These are phyloP conservation scores for Gaeumannomyces sp. DNA, from an alignment of 2,329 filamentous ascomycete genomes.

Conservation along the genomic window DNA sequence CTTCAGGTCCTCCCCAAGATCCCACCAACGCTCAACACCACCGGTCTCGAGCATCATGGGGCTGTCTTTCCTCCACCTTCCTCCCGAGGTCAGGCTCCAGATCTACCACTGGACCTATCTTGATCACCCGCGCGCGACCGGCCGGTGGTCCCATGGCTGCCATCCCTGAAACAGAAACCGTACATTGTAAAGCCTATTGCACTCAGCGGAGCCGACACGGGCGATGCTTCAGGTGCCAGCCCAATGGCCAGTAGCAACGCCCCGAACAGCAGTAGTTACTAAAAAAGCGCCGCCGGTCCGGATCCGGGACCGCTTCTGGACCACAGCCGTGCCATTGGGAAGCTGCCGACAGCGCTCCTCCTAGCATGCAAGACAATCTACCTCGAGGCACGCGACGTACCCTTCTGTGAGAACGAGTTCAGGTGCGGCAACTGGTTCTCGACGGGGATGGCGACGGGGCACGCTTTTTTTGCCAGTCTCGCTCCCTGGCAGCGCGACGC, in stretches of 20 bases:
- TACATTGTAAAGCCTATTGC: conserved; percentile 24
- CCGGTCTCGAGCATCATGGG: not conserved
- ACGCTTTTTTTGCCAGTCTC: conserved; percentile 28
- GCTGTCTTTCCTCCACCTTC: conserved; percentile 28
- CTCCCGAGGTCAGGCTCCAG: conserved; percentile 39
- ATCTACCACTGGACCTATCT: conserved; percentile 38
- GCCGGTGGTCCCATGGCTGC: conserved; percentile 33
- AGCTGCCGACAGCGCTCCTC: conserved; percentile 35
- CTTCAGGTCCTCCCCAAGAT: too few relatives aligned
- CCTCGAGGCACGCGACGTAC: conserved; percentile 32
- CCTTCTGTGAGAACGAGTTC: conserved; percentile 39
- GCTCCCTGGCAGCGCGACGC: conserved; percentile 35
- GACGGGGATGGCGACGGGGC: conserved; percentile 36
- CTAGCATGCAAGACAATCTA: conserved; percentile 34
- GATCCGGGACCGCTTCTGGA: conserved; percentile 18
- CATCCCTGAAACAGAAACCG: conserved; percentile 21
- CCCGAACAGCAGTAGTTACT: conserved; percentile 2
- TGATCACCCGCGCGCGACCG: conserved; percentile 29
- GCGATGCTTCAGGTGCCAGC: not conserved
- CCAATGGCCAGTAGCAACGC: not conserved
- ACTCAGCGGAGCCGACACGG: not conserved
- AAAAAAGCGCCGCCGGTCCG: not conserved
- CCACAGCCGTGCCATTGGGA: conserved; percentile 29
- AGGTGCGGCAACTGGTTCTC: conserved; percentile 40
- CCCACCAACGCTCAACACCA: too few relatives aligned